phyloP scores from a whole-genome alignment of 2,329 filamentous ascomycete genomes.

The Polychaeton citri region DNA sequence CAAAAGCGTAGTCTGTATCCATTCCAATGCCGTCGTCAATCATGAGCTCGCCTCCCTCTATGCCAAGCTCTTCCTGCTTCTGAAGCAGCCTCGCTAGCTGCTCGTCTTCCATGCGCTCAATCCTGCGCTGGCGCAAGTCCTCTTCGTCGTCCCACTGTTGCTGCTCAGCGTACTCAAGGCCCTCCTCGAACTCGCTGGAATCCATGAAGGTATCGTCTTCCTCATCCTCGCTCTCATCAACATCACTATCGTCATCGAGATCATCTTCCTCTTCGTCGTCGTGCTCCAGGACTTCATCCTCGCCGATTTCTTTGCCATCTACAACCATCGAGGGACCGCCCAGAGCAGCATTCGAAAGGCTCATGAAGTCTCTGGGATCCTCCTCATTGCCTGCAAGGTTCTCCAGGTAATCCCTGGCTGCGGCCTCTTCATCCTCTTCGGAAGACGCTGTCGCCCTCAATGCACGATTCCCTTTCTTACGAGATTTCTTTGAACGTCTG shows the following conservation, averaged over 20 bases:
- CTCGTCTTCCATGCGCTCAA: constrained; percentile 42
- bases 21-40: constrained; percentile 29
- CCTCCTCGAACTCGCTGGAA: constrained; percentile 22
- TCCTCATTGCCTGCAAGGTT: constrained; percentile 38
- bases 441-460: not conserved
- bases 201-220: constrained; percentile 26
- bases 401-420: constrained; percentile 51
- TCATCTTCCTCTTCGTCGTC: constrained; percentile 8
- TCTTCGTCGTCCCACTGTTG: constrained; percentile 27
- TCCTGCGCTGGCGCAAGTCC: constrained; percentile 26
- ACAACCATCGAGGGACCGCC: constrained; percentile 15
- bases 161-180: constrained; percentile 19
- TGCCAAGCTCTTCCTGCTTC: constrained; percentile 51
- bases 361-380: constrained; percentile 7
- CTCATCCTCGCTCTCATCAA: constrained; percentile 22
- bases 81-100: constrained; percentile 46
- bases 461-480: constrained; percentile 4
- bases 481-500: constrained; percentile 11
- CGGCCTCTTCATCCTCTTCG: constrained; percentile 1
- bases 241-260: constrained; percentile 7
- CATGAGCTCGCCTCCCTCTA: constrained; percentile 46
- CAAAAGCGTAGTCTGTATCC: constrained; percentile 9
- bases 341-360: constrained; percentile 4
- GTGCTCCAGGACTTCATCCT: constrained; percentile 11
- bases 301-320: constrained; percentile 14